Conservation (phyloP, 345 rosid species). For the Pseudoturritis turrita region DNA sequence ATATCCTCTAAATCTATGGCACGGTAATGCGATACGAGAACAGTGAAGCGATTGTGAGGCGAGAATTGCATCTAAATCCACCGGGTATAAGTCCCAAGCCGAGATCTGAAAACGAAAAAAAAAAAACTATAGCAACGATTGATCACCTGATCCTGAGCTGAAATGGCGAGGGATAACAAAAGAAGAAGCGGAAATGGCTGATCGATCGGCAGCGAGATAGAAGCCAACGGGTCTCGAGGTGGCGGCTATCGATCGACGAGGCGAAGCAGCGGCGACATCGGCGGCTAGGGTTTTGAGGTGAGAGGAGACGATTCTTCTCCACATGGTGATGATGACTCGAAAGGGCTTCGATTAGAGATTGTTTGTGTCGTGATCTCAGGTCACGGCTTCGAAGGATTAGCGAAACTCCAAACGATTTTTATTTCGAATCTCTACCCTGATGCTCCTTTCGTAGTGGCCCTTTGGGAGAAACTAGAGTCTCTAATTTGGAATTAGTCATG, state of each 20-base stretch:
- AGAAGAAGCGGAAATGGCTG: slow-evolving; percentile 32
- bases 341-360: not conserved
- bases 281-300: slow-evolving; percentile 57
- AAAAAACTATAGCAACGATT: not conserved
- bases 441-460: too few species aligned
- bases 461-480: not conserved
- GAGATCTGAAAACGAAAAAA: not conserved
- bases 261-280: slow-evolving; percentile 7
- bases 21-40: slow-evolving; percentile 19
- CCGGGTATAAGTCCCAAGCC: not conserved
- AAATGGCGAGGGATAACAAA: slow-evolving; percentile 35
- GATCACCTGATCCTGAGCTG: slow-evolving; percentile 44
- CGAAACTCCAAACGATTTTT: too few species aligned
- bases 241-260: slow-evolving; percentile 31
- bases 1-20: slow-evolving; percentile 10
- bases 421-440: not conserved
- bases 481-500: not conserved
- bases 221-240: slow-evolving; percentile 8
- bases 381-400: too few species aligned
- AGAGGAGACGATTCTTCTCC: slow-evolving; percentile 56
- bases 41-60: not conserved
- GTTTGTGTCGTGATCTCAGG: not conserved
- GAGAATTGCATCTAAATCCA: not conserved
- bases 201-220: slow-evolving; percentile 13
- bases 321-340: slow-evolving; percentile 38